Evolutionary conservation across 768 basidiomycete species (phyloP), one percentile per base, ranked within the genome.

Genomic region (Leccinum olivaceopallidum): DNA sequence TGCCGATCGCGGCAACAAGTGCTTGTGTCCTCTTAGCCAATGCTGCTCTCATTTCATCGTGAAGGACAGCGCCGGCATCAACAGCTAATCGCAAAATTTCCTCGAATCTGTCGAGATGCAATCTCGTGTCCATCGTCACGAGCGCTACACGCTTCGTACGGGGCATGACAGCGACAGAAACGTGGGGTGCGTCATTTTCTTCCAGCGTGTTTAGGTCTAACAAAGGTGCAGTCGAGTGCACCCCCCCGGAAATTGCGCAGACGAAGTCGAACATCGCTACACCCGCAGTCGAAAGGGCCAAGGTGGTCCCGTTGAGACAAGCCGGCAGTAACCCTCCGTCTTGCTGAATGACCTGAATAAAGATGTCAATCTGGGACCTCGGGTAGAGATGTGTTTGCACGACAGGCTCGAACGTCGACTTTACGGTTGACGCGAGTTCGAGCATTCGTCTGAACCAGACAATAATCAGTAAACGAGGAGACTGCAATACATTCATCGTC

Each of bases 351-450:
- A 98, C 88, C 72, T 96, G 94, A 6, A 99, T 81, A 74, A 88
- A 92, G 60, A 99, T 88, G 76, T 96, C 93, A 72, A 99, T 96
- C 72, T 95, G 88, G 36, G 92, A 92, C 53, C 97, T 88, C 22
- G 96, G 96, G 76, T 97, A 98, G 51, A 99, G 83, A 62, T 82
- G 83, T 7, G 91, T 90, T 71, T 94, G 91, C 26, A 99, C 85
- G 59, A 96, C 94, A 47, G 95, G 94, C 70, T 98, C 96, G 71
- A 98, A 98, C 0, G 97, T 98, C 30, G 92, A 88, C 77, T 93
- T 92, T 62, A 98, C 87, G 24, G 87, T 85, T 2, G 92, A 81
- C 12, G 89, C 91, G 63, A 97, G 81, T 76, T 99, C 97, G 61
- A 91, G 79, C 63, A 92, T 81, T 16, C 94, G 93, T 75, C 95